Evolutionary conservation across 495 filamentous ascomycete species (phyloP), one percentile per base, ranked within the genome.

Genomic region (Paragyromitra xinjiangensis): DNA sequence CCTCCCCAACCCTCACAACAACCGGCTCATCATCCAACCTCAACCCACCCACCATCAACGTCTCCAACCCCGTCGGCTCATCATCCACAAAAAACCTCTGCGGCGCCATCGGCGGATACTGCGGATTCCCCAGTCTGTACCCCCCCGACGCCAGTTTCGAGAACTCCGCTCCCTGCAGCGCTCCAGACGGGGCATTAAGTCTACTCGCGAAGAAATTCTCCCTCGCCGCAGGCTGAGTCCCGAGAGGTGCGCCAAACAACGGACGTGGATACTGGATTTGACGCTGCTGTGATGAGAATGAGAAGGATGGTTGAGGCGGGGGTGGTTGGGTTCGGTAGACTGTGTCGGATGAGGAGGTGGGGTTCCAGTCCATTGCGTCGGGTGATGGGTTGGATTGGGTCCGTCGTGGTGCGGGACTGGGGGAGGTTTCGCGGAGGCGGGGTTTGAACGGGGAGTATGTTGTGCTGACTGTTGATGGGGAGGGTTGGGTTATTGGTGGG

Each of bases 291-390:
- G 65, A 63, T 6, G 44, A 19, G 53, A 40, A 50, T 3, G 59
- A 26, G 62, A 78, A 79, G 2, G 76, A 48, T 1, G 69, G 77
- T 19, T 73, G 77, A 1, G 77, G 53, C 1, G 68, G 75, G 0
- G 78, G 78, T 1, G 62, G 29, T 34, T 34, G 75, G 14, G 68
- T 39, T 14, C 50, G 50, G 48, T 11, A 3, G 44, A 37, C 2
- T 44, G 55, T 2, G 77, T 51, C 48, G 16, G 29, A 34, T 51
- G 4, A 19, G 4, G 48, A n/a, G 48, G 48, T 81, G 3, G 73
- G 79, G 78, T 81, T 79, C 79, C 79, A 81, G 78, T 81, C 79
- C 79, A 81, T 81, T 45, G 66, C 79, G 48, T 81, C 79, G 6
- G 77, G 77, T 11, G 77, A 78, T 8, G 53, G 48, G 14, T 11